Evolutionary conservation across 176 grass and related monocot genomes (phyloP).

Genomic region (Hsuehochloa calcarea): DNA sequence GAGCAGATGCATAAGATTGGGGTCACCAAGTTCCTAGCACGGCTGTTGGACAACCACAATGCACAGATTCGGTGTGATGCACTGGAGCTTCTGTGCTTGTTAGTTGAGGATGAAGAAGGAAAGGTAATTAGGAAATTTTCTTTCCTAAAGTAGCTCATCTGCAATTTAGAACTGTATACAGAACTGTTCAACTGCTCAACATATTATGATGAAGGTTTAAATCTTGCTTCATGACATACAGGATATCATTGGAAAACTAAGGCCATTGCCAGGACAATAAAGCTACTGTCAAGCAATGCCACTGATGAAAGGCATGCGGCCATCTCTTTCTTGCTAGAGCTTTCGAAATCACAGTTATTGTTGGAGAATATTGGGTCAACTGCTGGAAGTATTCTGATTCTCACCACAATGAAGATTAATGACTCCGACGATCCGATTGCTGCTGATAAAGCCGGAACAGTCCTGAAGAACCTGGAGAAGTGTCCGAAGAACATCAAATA

Average conservation of each 20-base stretch:
- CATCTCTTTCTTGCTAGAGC: constrained; percentile 77
- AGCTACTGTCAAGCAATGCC: constrained; percentile 61
- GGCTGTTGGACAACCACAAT: constrained; percentile 55
- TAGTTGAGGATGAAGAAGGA: constrained; percentile 78
- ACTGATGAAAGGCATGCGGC: constrained; percentile 50
- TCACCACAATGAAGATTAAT: constrained; percentile 73
- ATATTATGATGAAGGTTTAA: constrained; percentile 20
- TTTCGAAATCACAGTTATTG: constrained; percentile 60
- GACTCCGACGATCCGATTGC: constrained; percentile 53
- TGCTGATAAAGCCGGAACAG: constrained; percentile 54
- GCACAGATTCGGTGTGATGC: constrained; percentile 43
- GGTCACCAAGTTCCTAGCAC: constrained; percentile 65
- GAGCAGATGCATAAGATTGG: constrained; percentile 68
- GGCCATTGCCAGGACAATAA: constrained; percentile 55
- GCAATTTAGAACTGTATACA: constrained; percentile 15
- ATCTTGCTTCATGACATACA: constrained; percentile 37
- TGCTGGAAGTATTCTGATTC: constrained; percentile 61
- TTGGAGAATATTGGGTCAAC: constrained; percentile 62
- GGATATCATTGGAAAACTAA: constrained; percentile 76
- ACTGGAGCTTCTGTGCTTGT: constrained; percentile 56
- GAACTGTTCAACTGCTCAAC: background rate
- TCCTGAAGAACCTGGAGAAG: constrained; percentile 81
- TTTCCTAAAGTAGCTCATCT: background rate
- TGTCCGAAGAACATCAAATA: constrained; percentile 72
- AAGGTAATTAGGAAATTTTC: constrained; percentile 44